Evolutionary conservation across 495 filamentous ascomycete species (phyloP).

Genomic region (Parathielavia appendiculata): DNA sequence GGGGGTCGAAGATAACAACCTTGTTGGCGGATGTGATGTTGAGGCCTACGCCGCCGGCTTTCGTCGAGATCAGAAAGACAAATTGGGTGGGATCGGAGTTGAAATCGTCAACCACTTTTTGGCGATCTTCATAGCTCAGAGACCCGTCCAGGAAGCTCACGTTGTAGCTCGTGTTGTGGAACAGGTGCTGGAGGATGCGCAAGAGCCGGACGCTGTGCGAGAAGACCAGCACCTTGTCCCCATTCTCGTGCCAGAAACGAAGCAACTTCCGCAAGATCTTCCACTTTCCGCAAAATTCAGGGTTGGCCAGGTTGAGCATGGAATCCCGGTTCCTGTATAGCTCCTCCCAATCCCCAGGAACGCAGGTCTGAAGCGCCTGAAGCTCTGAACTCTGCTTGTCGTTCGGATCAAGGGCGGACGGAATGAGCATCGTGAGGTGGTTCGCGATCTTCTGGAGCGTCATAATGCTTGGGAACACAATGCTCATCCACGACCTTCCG

Average conservation of each 20-base stretch:
- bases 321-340: constrained; percentile 72
- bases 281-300: constrained; percentile 97
- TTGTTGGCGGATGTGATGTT: constrained; percentile 99
- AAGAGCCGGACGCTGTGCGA: constrained; percentile 82
- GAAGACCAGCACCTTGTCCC: constrained; percentile 92
- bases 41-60: constrained; percentile 78
- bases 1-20: constrained; percentile 94
- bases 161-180: constrained; percentile 85
- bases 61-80: constrained; percentile 92
- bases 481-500: constrained; percentile 63
- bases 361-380: constrained; percentile 65
- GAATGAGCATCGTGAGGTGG: constrained; percentile 85
- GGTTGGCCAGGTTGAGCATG: constrained; percentile 76
- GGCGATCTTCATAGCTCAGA: constrained; percentile 83
- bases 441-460: constrained; percentile 84
- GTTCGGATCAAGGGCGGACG: constrained; percentile 55
- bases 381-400: constrained; percentile 83
- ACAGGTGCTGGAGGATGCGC: constrained; percentile 79
- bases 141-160: constrained; percentile 86
- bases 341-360: constrained; percentile 71
- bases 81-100: constrained; percentile 86
- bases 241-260: constrained; percentile 80
- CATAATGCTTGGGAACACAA: constrained; percentile 81
- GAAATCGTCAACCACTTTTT: constrained; percentile 78
- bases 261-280: constrained; percentile 83